phyloP scores from a whole-genome alignment of 768 basidiomycete genomes.

The Suillus paluster region DNA sequence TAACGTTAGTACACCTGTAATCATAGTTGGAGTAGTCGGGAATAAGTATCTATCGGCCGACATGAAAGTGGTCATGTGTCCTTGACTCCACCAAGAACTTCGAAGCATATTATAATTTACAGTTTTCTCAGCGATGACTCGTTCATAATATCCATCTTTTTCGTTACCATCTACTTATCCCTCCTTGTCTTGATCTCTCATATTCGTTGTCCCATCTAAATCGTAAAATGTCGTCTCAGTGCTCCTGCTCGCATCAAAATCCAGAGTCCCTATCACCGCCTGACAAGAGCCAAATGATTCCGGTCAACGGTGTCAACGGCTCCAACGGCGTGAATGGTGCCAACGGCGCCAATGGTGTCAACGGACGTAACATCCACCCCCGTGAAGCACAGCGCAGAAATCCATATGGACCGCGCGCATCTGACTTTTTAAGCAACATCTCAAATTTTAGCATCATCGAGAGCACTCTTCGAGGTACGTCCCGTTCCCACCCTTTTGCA shows the following conservation, averaged over 20 bases:
- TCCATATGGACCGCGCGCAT: constrained; percentile 88
- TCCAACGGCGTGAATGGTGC: constrained; percentile 41
- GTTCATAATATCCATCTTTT: not conserved
- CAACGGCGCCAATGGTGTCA: constrained; percentile 47
- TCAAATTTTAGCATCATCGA: constrained; percentile 97
- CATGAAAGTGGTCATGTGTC: too few species aligned
- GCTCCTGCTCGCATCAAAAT: constrained; percentile 58
- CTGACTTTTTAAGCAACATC: constrained; percentile 91
- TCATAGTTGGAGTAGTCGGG: too few species aligned
- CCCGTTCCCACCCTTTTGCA: constrained; percentile 26
- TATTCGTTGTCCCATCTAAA: not conserved
- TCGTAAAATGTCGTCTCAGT: constrained; percentile 9
- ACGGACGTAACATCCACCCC: constrained; percentile 35
- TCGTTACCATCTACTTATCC: not conserved
- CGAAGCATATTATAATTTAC: too few species aligned
- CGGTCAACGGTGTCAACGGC: constrained; percentile 40
- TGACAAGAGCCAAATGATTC: constrained; percentile 68
- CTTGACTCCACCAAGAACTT: too few species aligned
- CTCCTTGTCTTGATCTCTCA: not conserved
- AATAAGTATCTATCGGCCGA: too few species aligned
- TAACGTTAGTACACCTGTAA: too few species aligned
- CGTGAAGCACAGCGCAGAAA: constrained; percentile 55
- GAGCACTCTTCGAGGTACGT: constrained; percentile 89
- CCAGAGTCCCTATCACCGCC: constrained; percentile 46
- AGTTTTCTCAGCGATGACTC: not conserved